Evolutionary conservation across 805 yeast genomes (phyloP).

Genomic region (Nakazawaea ambrosiae): DNA sequence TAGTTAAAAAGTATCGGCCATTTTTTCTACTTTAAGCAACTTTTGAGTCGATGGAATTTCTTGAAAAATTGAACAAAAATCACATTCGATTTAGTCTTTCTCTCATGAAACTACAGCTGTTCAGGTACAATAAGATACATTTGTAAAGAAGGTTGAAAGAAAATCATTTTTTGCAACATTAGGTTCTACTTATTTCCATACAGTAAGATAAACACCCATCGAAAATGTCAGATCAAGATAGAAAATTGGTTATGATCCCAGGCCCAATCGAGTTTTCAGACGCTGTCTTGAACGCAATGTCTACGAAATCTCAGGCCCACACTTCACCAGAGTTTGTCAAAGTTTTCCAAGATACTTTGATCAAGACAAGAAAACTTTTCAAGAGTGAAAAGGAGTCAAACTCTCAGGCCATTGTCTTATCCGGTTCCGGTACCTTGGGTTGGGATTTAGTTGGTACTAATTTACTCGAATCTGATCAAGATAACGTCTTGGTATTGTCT

Average conservation of each 20-base stretch:
- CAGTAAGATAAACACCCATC: too few relatives aligned
- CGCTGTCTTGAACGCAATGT: conserved; percentile 70
- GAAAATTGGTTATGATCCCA: conserved; percentile 28
- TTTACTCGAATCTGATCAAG: conserved; percentile 51
- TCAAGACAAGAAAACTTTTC: conserved; percentile 67
- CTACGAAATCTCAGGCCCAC: conserved; percentile 83
- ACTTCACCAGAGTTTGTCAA: conserved; percentile 77
- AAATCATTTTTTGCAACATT: too few relatives aligned
- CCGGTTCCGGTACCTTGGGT: conserved; percentile 93
- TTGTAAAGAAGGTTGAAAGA: too few relatives aligned
- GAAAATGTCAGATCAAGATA: conserved; percentile 8
- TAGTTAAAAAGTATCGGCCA: too few relatives aligned
- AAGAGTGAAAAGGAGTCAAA: conserved; percentile 47
- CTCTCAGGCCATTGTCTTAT: conserved; percentile 76
- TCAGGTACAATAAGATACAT: too few relatives aligned
- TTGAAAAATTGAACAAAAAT: too few relatives aligned
- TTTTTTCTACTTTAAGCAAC: too few relatives aligned
- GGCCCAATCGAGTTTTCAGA: conserved; percentile 61
- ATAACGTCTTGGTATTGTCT: conserved; percentile 71
- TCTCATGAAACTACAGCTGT: too few relatives aligned
- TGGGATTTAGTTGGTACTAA: conserved; percentile 90
- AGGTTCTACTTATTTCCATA: too few relatives aligned
- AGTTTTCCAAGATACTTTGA: conserved; percentile 63
- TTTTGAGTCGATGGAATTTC: too few relatives aligned
- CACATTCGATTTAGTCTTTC: too few relatives aligned